phyloP scores from a whole-genome alignment of 2,329 filamentous ascomycete species.

The Macrophomina tecta region DNA sequence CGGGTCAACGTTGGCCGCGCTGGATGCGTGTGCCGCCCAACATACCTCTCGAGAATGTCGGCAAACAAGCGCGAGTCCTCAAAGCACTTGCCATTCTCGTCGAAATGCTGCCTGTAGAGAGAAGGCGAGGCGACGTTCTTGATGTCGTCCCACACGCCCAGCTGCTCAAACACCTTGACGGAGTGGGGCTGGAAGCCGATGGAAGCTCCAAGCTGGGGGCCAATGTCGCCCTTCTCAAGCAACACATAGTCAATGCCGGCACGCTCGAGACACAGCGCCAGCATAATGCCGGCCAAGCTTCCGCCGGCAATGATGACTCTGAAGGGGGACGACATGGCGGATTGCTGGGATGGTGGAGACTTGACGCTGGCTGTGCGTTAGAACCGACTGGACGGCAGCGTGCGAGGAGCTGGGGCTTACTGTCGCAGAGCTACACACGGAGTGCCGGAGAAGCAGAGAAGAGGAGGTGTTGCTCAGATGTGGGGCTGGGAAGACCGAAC shows the following conservation, averaged over 20 bases:
- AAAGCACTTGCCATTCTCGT: conserved; percentile 19
- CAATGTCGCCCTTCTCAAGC: conserved; percentile 35
- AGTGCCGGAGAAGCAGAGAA: too few species aligned
- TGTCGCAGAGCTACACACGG: too few species aligned
- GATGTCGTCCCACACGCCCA: conserved; percentile 29
- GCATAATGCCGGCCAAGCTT: conserved; percentile 30
- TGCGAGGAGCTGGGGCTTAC: too few species aligned
- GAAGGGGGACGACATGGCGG: conserved; percentile 16
- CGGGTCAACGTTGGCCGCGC: background rate
- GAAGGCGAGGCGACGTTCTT: conserved; percentile 7
- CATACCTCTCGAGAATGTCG: conserved; percentile 8
- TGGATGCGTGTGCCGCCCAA: too few species aligned
- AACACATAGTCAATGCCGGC: conserved; percentile 34
- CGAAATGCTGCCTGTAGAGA: conserved; percentile 14
- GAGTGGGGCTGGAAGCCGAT: conserved; percentile 34
- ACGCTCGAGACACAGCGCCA: conserved; percentile 32
- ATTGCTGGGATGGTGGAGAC: background rate
- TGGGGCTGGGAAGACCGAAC: too few species aligned
- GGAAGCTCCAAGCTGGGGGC: conserved; percentile 34
- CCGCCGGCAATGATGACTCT: conserved; percentile 28
- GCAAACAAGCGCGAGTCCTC: conserved; percentile 14
- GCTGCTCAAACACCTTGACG: conserved; percentile 36
- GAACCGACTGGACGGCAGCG: background rate
- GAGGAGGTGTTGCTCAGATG: too few species aligned
- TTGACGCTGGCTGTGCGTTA: too few species aligned